A percentile compares a stretch with the other conserved stretches of the same genome.
Evolutionary conservation across 2,329 filamentous ascomycete species (phyloP).

Genomic region (Zasmidium citrigriseum): DNA sequence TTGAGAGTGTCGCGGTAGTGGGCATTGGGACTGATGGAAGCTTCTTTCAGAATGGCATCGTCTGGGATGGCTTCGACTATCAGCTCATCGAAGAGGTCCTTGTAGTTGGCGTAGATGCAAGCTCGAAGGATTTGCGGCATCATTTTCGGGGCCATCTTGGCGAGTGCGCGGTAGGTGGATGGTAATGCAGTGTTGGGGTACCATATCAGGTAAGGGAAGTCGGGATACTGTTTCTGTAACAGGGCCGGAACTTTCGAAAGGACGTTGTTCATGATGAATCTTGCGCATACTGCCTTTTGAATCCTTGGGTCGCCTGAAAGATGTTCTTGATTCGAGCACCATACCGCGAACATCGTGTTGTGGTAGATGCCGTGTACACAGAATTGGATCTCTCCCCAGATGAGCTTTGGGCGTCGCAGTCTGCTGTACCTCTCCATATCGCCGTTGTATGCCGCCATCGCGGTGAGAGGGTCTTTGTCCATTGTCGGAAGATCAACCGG

Average conservation of each 20-base stretch:
- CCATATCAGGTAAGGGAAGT: slow-evolving; percentile 24
- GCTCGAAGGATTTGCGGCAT: slow-evolving; percentile 16
- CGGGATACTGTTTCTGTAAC: not conserved
- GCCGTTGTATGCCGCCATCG: slow-evolving; percentile 41
- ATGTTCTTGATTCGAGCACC: slow-evolving; percentile 27
- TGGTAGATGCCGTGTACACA: slow-evolving; percentile 42
- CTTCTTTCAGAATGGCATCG: slow-evolving; percentile 9
- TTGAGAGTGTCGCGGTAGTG: slow-evolving; percentile 1
- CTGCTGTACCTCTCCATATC: slow-evolving; percentile 44
- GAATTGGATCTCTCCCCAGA: slow-evolving; percentile 30
- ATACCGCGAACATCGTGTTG: slow-evolving; percentile 40
- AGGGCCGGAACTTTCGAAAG: slow-evolving; percentile 24
- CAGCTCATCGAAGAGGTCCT: slow-evolving; percentile 17
- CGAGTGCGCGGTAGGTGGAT: slow-evolving; percentile 16
- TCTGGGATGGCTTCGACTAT: slow-evolving; percentile 1
- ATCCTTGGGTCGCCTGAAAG: not conserved
- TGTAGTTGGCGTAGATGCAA: slow-evolving; percentile 19
- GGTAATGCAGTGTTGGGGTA: slow-evolving; percentile 17
- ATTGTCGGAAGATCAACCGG: slow-evolving; percentile 39
- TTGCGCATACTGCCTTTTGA: slow-evolving; percentile 27
- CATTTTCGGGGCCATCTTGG: slow-evolving; percentile 15
- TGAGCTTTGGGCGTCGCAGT: slow-evolving; percentile 32
- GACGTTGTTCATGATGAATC: slow-evolving; percentile 37
- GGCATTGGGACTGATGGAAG: not conserved
- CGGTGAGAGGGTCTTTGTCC: slow-evolving; percentile 43